Percentiles rank a stretch among this genome's conserved stretches.
Conservation (phyloP, 805 yeast genomes). For the Ogataea ramenticola region DNA sequence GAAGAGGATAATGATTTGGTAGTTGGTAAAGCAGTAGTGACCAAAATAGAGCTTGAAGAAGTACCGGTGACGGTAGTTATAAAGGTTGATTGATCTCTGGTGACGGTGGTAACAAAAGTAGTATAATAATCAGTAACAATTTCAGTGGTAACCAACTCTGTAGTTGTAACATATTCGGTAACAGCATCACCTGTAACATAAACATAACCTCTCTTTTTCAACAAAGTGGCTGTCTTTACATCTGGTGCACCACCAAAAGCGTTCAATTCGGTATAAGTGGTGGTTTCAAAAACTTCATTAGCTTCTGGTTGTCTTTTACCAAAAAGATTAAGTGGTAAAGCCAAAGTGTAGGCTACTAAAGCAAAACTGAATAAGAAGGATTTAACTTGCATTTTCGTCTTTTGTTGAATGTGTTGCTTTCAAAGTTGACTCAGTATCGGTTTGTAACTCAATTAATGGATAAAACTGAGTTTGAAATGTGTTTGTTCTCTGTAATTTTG, state of each 20-base stretch:
- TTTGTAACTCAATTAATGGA: too few species aligned
- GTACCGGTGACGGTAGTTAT: constrained; percentile 5
- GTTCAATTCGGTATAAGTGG: not conserved
- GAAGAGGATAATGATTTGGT: not conserved
- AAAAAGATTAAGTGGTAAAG: not conserved
- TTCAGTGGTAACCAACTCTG: not conserved
- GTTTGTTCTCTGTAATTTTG: not conserved
- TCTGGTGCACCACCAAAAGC: not conserved
- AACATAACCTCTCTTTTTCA: constrained; percentile 19
- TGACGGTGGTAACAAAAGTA: constrained; percentile 5
- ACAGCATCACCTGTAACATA: constrained; percentile 20
- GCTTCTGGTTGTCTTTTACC: not conserved
- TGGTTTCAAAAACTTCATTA: not conserved
- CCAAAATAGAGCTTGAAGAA: constrained; percentile 5
- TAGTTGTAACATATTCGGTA: constrained; percentile 13
- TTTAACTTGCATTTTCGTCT: not conserved
- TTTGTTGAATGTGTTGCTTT: too few species aligned
- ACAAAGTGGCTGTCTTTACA: not conserved
- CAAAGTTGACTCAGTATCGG: too few species aligned
- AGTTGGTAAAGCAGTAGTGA: not conserved
- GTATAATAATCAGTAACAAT: constrained; percentile 3
- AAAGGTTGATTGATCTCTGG: constrained; percentile 2
- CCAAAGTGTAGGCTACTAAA: constrained; percentile 1
- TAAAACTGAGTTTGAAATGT: too few species aligned
- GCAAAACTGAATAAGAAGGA: constrained; percentile 1